phyloP scores from a whole-genome alignment of 768 basidiomycete genomes.

The Phaeotremella skinneri region DNA sequence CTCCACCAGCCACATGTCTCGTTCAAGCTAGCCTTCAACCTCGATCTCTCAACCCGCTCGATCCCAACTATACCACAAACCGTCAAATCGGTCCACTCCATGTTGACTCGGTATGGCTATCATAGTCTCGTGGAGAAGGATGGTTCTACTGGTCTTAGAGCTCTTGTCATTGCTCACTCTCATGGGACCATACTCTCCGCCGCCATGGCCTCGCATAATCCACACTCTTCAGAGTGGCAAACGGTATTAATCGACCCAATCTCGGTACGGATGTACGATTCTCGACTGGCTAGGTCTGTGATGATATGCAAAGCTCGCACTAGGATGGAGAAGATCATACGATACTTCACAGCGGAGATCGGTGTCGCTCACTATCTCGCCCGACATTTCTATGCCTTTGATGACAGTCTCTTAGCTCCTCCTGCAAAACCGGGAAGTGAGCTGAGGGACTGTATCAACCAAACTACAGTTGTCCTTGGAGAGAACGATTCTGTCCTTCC shows the following conservation, averaged over 20 bases:
- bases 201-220: neutral
- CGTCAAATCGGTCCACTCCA: neutral
- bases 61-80: neutral
- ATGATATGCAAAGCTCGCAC: neutral
- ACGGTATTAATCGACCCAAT: slow-evolving; percentile 20
- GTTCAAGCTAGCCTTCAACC: neutral
- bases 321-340: slow-evolving; percentile 8
- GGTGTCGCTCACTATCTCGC: slow-evolving; percentile 10
- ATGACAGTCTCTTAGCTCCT: slow-evolving; percentile 4
- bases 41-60: too few species aligned
- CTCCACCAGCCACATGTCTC: slow-evolving; percentile 21
- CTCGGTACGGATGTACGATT: slow-evolving; percentile 7
- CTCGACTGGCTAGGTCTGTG: slow-evolving; percentile 6
- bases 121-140: too few species aligned
- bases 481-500: slow-evolving; percentile 17
- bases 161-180: slow-evolving; percentile 21
- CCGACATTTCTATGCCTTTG: slow-evolving; percentile 15
- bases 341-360: slow-evolving; percentile 11
- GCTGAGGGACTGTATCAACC: neutral
- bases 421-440: neutral
- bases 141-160: neutral
- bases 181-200: slow-evolving; percentile 14
- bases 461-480: slow-evolving; percentile 9
- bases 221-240: neutral
- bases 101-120: slow-evolving; percentile 1